phyloP scores from a whole-genome alignment of 2,329 filamentous ascomycete genomes.

The Stenocarpella maydis region DNA sequence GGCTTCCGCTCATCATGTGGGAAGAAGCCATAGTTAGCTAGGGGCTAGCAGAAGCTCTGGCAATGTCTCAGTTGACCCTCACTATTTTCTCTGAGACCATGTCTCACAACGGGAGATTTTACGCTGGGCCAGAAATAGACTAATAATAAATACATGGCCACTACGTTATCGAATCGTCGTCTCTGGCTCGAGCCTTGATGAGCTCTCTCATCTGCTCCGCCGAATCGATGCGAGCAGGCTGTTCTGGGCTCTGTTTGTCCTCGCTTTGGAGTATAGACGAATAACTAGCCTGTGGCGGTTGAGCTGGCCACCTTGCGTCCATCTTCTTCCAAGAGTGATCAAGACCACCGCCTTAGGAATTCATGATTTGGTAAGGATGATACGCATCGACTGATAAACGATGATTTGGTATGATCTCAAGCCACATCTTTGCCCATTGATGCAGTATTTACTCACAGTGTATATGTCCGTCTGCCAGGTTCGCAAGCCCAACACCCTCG shows the following conservation, averaged over 20 bases:
- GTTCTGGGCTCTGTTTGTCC: neutral
- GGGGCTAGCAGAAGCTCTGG: no score
- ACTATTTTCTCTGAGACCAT: constrained; percentile 13
- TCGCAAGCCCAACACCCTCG: neutral
- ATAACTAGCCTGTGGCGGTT: no score
- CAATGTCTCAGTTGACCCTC: constrained; percentile 10
- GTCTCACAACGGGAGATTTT: neutral
- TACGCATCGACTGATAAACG: neutral
- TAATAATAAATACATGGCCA: neutral
- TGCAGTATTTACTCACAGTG: neutral
- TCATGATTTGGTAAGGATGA: neutral
- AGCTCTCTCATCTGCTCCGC: neutral
- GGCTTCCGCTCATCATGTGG: neutral
- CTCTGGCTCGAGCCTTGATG: neutral
- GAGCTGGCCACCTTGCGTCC: neutral
- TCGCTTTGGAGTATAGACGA: no score
- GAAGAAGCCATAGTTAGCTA: no score
- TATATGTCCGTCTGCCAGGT: neutral
- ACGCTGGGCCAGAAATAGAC: neutral
- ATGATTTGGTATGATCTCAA: no score
- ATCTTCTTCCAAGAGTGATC: neutral
- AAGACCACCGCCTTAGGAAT: neutral
- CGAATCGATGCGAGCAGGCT: neutral
- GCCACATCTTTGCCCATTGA: no score
- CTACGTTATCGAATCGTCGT: neutral